Evolutionary conservation across 805 yeast species (phyloP), one percentile per base, ranked within the genome.

Genomic region (Starmerella asiatica): DNA sequence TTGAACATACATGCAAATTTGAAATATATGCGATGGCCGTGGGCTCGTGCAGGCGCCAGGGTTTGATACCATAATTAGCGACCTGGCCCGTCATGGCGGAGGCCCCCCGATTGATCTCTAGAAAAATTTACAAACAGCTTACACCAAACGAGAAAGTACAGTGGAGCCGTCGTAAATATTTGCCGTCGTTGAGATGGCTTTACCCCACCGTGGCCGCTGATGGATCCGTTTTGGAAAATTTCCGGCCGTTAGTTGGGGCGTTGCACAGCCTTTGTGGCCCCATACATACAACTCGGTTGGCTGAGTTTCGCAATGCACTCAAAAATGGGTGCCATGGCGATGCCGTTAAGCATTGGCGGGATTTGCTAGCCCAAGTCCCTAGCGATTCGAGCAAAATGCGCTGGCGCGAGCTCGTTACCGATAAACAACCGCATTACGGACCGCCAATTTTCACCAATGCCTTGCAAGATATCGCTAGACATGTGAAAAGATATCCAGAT

Each of bases 101-200:
- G 9, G 26, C 26, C 11, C 26, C 31, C 7, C 15, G 18, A 28
- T 9, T 28, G n/a, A 15, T 15, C 17, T 20, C 27, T 16, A 9
- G 34, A 26, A 32, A 32, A 16, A 15, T 20, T 24, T 32, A 6
- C 26, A 20, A 32, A 21, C 24, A 6, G 7, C 34, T 21, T 11
- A 6, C 24, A 11, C 12, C 26, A 4, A 11, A 23, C 26, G 26
- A 23, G 11, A 21, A 4, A 7, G 7, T 5, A 5, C 8, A 21
- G 7, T 32, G 34, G 34, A 8, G 9, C 14, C n/a, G 17, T 5
- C 19, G n/a, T 9, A 15, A 6, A 15, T 8, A 17, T 11, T n/a
- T 32, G 27, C 34, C 34, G 5, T 8, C 17, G 7, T 14, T 21
- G 18, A 27, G 21, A 17, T 44, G 47, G 47, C 44, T 44, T 16